Evolutionary conservation across 179 eudicot genomes (phyloP).

Genomic region (Amaranthus tricolor): DNA sequence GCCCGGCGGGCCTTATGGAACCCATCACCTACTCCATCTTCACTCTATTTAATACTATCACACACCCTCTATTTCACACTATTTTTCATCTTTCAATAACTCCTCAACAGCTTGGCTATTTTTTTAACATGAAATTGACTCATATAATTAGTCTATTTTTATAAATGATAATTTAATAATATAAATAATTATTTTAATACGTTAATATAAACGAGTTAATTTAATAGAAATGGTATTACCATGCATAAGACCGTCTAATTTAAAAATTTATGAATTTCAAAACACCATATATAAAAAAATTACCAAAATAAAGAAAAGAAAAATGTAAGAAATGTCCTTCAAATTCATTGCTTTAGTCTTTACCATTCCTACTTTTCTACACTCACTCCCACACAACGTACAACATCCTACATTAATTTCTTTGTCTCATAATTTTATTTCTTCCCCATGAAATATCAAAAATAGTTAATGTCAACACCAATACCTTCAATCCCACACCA

Average conservation of each 20-base stretch:
- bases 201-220: too few relatives aligned
- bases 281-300: too few relatives aligned
- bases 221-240: too few relatives aligned
- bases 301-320: neutral
- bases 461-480: conserved; percentile 25
- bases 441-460: neutral
- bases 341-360: neutral
- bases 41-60: conserved; percentile 2
- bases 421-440: neutral
- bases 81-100: neutral
- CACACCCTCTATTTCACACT: neutral
- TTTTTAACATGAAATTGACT: too few relatives aligned
- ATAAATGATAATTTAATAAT: too few relatives aligned
- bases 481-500: conserved; percentile 24
- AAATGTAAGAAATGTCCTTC: neutral
- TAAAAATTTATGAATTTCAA: too few relatives aligned
- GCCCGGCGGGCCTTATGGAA: conserved; percentile 33
- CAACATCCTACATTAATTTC: neutral
- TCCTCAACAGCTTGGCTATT: too few relatives aligned
- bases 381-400: neutral
- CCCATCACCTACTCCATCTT: conserved; percentile 24
- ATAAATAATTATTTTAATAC: too few relatives aligned
- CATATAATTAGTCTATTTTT: too few relatives aligned
- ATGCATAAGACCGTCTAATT: too few relatives aligned
- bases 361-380: neutral